Base-by-base conservation (phyloP, 768 basidiomycete genomes). In the Psilocybe tampanensis region DNA sequence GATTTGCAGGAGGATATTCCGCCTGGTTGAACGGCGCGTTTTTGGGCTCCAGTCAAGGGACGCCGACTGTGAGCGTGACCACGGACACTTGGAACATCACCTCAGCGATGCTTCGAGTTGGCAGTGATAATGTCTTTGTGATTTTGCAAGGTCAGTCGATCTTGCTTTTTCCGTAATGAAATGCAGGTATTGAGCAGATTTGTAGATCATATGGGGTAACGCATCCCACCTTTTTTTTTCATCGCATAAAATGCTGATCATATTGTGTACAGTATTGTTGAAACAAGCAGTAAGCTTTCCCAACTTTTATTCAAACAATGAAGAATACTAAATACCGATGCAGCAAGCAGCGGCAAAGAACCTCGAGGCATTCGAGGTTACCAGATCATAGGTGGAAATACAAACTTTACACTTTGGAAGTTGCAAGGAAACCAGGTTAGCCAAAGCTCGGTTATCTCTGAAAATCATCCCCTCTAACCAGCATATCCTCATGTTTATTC, bases 361-460 rank as follows among this genome's bases (percentile, higher is more conserved):
- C 80, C 80, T 50, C 72, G 79, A 12, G 80, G 79, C 18, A 76
- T 81, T 48, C 70, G 80, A 61, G 80, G 79, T 24, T 80, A 75
- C 60, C 60, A 72, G 29, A 68, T 81, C 19, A 65, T 75, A 29
- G 79, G 79, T 23, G 74, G 74, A 7, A 74, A 67, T 52, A 72
- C 76, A 0, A 74, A 74, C 2, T 89, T 90, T 54, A 75, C 71
- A 19, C 69, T 72, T 11, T 90, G 88, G 88, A 88, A 81, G 59
- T 83, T 90, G 1, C 88, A 90, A 72, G 88, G 88, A 85, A 71
- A 70, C 82, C 4, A 89, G 86, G 23, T 87, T 84, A 19, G 32
- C 21, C 21, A 12, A 9, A 29, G 9, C 29, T 29, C 9, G 29
- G 9, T 9, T 29, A 29, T 29, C 9, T 29, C 5, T 5, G 9